Percentiles rank a stretch among this genome's conserved stretches.
These are phyloP conservation scores for Rhodamnia argentea DNA, from an alignment of 345 rosid genomes.

Conservation along the genomic window DNA sequence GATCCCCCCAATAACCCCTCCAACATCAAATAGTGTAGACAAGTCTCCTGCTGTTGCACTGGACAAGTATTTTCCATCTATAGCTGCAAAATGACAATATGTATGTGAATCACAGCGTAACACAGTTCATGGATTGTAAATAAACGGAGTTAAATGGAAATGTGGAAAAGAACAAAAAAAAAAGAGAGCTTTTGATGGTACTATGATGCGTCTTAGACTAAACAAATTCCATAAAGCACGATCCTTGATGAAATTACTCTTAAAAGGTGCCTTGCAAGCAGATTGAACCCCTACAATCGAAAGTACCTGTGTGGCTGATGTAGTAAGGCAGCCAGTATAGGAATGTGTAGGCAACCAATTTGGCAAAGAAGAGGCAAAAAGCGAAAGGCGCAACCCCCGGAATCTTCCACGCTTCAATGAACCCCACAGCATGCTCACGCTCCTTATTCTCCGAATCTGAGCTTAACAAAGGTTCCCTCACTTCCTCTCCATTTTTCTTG, in stretches of 20 bases:
- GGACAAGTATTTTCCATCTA: slow-evolving; percentile 69
- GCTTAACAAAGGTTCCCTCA: slow-evolving; percentile 31
- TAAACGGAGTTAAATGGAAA: background rate
- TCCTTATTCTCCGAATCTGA: slow-evolving; percentile 23
- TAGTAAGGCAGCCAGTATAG: slow-evolving; percentile 98
- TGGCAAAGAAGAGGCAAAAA: slow-evolving; percentile 82
- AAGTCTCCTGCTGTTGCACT: slow-evolving; percentile 71
- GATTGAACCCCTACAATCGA: background rate
- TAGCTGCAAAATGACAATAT: slow-evolving; percentile 35
- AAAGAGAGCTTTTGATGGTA: background rate
- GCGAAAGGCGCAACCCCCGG: slow-evolving; percentile 95
- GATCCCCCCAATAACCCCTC: slow-evolving; percentile 93
- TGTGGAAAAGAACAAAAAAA: no score
- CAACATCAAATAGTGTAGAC: slow-evolving; percentile 84
- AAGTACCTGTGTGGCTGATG: slow-evolving; percentile 80
- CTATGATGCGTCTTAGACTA: background rate
- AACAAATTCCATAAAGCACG: background rate
- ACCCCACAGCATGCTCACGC: slow-evolving; percentile 56
- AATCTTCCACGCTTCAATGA: slow-evolving; percentile 85
- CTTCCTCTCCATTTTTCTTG: slow-evolving; percentile 21
- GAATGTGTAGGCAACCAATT: slow-evolving; percentile 89
- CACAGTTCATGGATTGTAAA: background rate
- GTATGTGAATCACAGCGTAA: background rate
- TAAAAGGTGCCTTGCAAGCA: background rate
- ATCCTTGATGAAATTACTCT: background rate